Percentiles rank a stretch among this genome's conserved stretches.
Evolutionary conservation across 352 stramenopile species (phyloP).

Genomic region (Pythium rishiriense): DNA sequence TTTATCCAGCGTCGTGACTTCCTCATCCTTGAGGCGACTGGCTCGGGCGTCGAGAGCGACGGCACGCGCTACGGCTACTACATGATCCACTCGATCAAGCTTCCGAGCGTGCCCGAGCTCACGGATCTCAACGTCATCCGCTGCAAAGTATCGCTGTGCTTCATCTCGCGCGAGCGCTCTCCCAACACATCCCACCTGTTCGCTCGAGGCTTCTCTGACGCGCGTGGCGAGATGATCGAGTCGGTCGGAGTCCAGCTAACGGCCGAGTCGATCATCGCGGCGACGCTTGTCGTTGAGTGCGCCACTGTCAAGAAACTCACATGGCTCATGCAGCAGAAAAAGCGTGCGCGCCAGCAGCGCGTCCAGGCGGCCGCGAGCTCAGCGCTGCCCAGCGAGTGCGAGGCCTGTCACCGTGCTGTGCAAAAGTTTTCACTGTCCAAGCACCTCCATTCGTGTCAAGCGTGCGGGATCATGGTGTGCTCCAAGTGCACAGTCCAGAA

Average conservation of each 20-base stretch:
- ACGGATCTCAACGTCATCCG: slow-evolving; percentile 44
- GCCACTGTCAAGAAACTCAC: slow-evolving; percentile 61
- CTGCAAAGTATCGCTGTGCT: slow-evolving; percentile 50
- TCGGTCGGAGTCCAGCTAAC: slow-evolving; percentile 40
- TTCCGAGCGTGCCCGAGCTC: slow-evolving; percentile 41
- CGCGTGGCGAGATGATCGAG: slow-evolving; percentile 44
- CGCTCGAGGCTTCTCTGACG: slow-evolving; percentile 48
- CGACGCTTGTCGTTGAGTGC: slow-evolving; percentile 43
- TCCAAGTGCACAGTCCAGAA: slow-evolving; percentile 53
- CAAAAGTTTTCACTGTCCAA: slow-evolving; percentile 19
- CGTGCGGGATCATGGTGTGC: slow-evolving; percentile 50
- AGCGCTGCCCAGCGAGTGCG: slow-evolving; percentile 20
- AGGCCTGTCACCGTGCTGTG: slow-evolving; percentile 31
- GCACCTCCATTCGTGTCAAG: slow-evolving; percentile 34
- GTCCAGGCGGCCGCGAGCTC: slow-evolving; percentile 4
- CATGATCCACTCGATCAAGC: slow-evolving; percentile 51
- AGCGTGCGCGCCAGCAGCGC: slow-evolving; percentile 13
- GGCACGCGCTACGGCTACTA: slow-evolving; percentile 46
- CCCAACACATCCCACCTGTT: slow-evolving; percentile 40
- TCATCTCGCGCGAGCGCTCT: slow-evolving; percentile 38
- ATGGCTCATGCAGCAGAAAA: slow-evolving; percentile 47
- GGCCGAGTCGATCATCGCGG: slow-evolving; percentile 44
- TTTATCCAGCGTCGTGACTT: slow-evolving; percentile 56
- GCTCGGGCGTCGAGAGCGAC: slow-evolving; percentile 35
- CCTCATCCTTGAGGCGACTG: slow-evolving; percentile 47